A percentile compares a stretch with the other conserved stretches of the same genome.
Evolutionary conservation across 495 filamentous ascomycete genomes (phyloP).

Genomic region (Cetradonia linearis): DNA sequence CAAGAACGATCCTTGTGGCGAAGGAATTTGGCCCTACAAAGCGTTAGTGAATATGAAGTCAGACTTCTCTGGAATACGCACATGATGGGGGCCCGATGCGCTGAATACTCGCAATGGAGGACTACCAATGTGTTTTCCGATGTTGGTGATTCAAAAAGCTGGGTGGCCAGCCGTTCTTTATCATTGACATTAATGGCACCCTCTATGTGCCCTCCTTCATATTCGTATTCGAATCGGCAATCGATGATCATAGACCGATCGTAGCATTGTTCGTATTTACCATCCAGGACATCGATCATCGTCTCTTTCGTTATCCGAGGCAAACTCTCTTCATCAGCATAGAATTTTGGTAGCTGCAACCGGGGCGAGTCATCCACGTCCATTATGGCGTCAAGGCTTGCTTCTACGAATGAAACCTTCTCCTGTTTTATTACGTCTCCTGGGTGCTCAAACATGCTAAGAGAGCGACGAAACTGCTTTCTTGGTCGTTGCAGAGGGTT

Average conservation of each 20-base stretch:
- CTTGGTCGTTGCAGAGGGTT: constrained; percentile 66
- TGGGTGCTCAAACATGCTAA: constrained; percentile 95
- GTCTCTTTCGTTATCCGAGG: constrained; percentile 76
- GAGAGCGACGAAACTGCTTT: constrained; percentile 78
- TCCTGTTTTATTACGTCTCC: constrained; percentile 73
- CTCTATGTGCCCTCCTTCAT: constrained; percentile 88
- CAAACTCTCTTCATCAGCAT: constrained; percentile 68
- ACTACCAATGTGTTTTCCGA: constrained; percentile 67
- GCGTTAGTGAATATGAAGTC: constrained; percentile 16
- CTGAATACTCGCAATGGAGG: constrained; percentile 97
- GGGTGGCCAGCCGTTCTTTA: constrained; percentile 69
- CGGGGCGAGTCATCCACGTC: constrained; percentile 63
- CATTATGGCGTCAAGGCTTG: constrained; percentile 58
- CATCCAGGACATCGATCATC: constrained; percentile 76
- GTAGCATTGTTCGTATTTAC: constrained; percentile 63
- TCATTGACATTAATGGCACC: constrained; percentile 92
- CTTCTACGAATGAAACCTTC: constrained; percentile 44
- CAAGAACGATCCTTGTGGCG: constrained; percentile 73
- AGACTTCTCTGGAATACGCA: constrained; percentile 18
- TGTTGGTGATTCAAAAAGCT: constrained; percentile 56
- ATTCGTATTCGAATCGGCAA: constrained; percentile 98
- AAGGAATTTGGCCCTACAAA: constrained; percentile 59
- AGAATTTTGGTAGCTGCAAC: constrained; percentile 73
- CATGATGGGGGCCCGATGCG: constrained; percentile 95
- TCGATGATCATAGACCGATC: constrained; percentile 78